phyloP scores from a whole-genome alignment of 2,329 filamentous ascomycete genomes.

The Aspergillus novofumigatus region DNA sequence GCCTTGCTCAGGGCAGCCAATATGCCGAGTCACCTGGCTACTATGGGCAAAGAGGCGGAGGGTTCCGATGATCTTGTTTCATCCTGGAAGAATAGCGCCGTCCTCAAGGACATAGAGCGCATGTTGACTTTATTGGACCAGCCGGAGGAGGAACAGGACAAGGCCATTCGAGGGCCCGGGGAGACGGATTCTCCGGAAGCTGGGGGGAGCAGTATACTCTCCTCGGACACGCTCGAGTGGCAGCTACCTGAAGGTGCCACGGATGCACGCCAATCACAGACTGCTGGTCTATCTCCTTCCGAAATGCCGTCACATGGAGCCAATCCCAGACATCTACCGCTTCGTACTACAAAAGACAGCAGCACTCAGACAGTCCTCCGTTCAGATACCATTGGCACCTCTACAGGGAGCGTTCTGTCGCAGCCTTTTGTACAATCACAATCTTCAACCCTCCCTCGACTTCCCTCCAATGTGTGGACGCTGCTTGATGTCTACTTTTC shows the following conservation, averaged over 20 bases:
- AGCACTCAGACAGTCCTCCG: slow-evolving; percentile 20
- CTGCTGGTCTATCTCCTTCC: slow-evolving; percentile 22
- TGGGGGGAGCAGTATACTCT: slow-evolving; percentile 30
- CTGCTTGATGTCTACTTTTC: slow-evolving; percentile 70
- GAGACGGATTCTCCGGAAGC: slow-evolving; percentile 26
- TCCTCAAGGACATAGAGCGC: slow-evolving; percentile 60
- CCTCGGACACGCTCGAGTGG: slow-evolving; percentile 31
- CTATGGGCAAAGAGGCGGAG: slow-evolving; percentile 37
- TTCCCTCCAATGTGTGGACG: slow-evolving; percentile 47
- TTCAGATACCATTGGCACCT: slow-evolving; percentile 2
- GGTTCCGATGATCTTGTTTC: slow-evolving; percentile 57
- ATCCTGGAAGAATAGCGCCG: slow-evolving; percentile 59
- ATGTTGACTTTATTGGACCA: slow-evolving; percentile 49
- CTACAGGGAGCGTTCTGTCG: not conserved
- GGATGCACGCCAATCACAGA: slow-evolving; percentile 14
- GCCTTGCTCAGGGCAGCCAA: slow-evolving; percentile 49
- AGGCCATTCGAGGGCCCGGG: slow-evolving; percentile 18
- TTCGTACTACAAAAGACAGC: slow-evolving; percentile 21
- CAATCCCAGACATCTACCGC: slow-evolving; percentile 5
- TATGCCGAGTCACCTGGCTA: slow-evolving; percentile 31
- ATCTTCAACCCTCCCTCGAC: slow-evolving; percentile 39
- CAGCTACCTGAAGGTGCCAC: slow-evolving; percentile 25
- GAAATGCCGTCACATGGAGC: slow-evolving; percentile 18
- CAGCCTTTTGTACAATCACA: not conserved
- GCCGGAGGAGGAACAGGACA: slow-evolving; percentile 36